Evolutionary conservation across 768 basidiomycete species (phyloP).

Genomic region (Panaeolus cyanescens): DNA sequence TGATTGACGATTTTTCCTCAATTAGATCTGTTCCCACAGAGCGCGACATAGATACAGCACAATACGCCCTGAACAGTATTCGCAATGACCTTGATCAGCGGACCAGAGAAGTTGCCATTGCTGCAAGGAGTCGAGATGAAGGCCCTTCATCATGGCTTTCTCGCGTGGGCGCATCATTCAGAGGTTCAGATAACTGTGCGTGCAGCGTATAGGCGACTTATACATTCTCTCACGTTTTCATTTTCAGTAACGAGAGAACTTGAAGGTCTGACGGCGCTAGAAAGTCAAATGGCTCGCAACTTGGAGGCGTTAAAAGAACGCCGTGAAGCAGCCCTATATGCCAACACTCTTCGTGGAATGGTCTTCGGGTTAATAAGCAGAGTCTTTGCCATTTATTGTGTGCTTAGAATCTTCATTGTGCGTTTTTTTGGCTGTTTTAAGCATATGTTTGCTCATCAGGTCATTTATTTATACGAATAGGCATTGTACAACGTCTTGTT

Average conservation of each 20-base stretch:
- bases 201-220: conserved; percentile 7
- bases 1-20: neutral
- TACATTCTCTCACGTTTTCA: neutral
- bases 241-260: conserved; percentile 55
- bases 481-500: conserved; percentile 52
- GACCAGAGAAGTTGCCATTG: conserved; percentile 30
- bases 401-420: conserved; percentile 62
- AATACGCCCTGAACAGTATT: conserved; percentile 60
- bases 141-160: conserved; percentile 43
- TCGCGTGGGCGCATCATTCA: conserved; percentile 50
- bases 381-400: conserved; percentile 68
- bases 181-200: conserved; percentile 44
- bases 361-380: conserved; percentile 46
- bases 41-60: conserved; percentile 52
- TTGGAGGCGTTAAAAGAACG: conserved; percentile 50
- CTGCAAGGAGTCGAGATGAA: conserved; percentile 7
- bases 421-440: conserved; percentile 29
- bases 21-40: conserved; percentile 44
- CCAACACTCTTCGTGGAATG: conserved; percentile 56
- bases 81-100: conserved; percentile 55
- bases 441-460: no score
- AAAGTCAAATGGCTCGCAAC: conserved; percentile 66
- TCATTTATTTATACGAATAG: no score
- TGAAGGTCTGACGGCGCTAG: conserved; percentile 64
- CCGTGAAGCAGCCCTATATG: conserved; percentile 49